phyloP scores from a whole-genome alignment of 176 grass and related monocot species.

The Phoenix dactylifera region DNA sequence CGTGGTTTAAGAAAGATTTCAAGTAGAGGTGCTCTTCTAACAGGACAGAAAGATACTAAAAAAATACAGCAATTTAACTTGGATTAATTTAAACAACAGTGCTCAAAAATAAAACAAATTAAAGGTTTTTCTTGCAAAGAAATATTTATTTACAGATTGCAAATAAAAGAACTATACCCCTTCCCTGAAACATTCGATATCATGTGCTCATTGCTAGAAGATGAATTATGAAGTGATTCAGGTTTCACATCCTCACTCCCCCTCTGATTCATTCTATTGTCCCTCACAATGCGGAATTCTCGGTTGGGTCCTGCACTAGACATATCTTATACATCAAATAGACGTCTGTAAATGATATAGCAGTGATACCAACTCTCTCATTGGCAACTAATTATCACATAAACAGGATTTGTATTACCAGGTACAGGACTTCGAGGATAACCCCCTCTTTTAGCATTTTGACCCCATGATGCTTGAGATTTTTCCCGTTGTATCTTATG shows the following conservation, averaged over 20 bases:
- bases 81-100: too few species aligned
- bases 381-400: background rate
- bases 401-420: constrained; percentile 19
- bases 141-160: background rate
- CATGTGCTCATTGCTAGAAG: constrained; percentile 9
- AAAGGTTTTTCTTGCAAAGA: background rate
- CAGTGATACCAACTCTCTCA: background rate
- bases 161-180: constrained; percentile 27
- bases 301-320: constrained; percentile 35
- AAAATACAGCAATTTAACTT: too few species aligned
- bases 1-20: too few species aligned
- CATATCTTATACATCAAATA: constrained; percentile 2
- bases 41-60: too few species aligned
- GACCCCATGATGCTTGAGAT: constrained; percentile 25
- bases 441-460: constrained; percentile 27
- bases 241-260: constrained; percentile 18
- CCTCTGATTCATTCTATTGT: constrained; percentile 54
- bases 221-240: constrained; percentile 19
- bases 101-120: background rate
- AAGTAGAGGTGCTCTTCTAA: too few species aligned
- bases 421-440: constrained; percentile 29
- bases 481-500: constrained; percentile 22
- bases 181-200: constrained; percentile 24
- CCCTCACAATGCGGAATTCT: constrained; percentile 71
- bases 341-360: background rate